These are phyloP conservation scores for Apiotrichum veenhuisii DNA, from an alignment of 1,284 basidiomycete species.

Conservation along the genomic window DNA sequence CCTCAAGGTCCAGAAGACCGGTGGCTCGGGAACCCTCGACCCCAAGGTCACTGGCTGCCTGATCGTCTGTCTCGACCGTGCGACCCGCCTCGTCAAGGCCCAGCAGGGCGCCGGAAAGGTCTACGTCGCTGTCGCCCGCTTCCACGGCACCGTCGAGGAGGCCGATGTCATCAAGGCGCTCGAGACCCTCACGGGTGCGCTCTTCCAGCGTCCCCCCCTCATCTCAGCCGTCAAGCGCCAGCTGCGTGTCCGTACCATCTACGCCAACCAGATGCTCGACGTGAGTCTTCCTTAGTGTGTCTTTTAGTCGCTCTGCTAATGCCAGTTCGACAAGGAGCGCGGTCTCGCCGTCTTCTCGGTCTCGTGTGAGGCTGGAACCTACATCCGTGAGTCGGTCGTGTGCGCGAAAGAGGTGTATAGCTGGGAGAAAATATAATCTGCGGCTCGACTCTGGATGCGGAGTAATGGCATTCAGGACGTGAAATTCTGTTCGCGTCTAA, in stretches of 20 bases:
- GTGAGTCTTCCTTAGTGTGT: no score
- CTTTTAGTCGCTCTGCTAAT: no score
- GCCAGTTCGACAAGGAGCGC: constrained; percentile 83
- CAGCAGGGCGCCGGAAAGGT: constrained; percentile 72
- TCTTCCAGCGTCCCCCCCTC: constrained; percentile 97
- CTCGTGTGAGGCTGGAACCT: constrained; percentile 89
- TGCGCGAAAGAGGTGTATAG: no score
- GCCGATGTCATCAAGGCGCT: constrained; percentile 86
- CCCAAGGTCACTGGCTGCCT: constrained; percentile 99
- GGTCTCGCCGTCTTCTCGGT: constrained; percentile 98
- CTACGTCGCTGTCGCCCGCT: constrained; percentile 92
- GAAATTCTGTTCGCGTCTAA: no score
- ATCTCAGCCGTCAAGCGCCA: constrained; percentile 99
- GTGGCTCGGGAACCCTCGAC: constrained; percentile 95
- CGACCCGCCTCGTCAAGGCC: constrained; percentile 93
- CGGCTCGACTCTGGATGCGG: no score
- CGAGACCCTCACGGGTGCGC: constrained; percentile 94
- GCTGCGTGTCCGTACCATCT: constrained; percentile 94
- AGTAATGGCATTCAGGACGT: no score
- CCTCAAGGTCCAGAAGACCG: constrained; percentile 94
- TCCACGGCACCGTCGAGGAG: constrained; percentile 81
- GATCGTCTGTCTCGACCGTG: constrained; percentile 98
- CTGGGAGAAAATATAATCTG: no score
- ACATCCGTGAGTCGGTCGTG: constrained; percentile 72
- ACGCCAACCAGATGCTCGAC: constrained; percentile 93